A percentile compares a stretch with the other conserved stretches of the same genome.
Evolutionary conservation across 306 rosid species (phyloP).

Genomic region (Acacia melanoxylon): DNA sequence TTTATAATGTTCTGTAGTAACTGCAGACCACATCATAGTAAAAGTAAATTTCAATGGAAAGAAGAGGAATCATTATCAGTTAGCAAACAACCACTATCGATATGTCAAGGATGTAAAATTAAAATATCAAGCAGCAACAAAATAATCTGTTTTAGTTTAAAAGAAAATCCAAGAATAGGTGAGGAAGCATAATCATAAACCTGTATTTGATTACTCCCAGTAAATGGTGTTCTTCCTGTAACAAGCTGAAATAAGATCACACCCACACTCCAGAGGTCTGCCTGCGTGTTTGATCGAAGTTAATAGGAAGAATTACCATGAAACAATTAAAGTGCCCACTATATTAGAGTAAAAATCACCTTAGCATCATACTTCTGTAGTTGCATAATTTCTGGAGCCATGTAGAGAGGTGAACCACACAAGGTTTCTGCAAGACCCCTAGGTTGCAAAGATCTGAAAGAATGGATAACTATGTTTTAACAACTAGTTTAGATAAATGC

Average conservation of each 20-base stretch:
- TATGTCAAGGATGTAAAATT: constrained; percentile 14
- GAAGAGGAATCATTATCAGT: constrained; percentile 28
- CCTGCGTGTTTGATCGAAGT: constrained; percentile 70
- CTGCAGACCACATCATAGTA: constrained; percentile 53
- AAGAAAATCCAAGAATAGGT: background rate
- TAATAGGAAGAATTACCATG: constrained; percentile 40
- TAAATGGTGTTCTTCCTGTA: constrained; percentile 91
- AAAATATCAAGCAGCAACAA: constrained; percentile 12
- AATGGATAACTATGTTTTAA: constrained; percentile 24
- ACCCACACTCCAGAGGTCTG: constrained; percentile 99
- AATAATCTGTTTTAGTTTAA: constrained; percentile 11
- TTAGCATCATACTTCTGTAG: constrained; percentile 97
- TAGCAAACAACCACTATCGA: constrained; percentile 11
- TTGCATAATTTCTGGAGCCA: constrained; percentile 99
- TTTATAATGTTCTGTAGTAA: constrained; percentile 92
- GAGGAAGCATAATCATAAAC: constrained; percentile 34
- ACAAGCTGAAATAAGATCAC: constrained; percentile 92
- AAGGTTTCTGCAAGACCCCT: constrained; percentile 96
- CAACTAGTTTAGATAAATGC: constrained; percentile 22
- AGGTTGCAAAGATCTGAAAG: constrained; percentile 87
- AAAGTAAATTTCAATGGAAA: constrained; percentile 24
- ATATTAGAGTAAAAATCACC: constrained; percentile 54
- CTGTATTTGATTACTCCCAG: constrained; percentile 93
- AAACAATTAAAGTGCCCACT: constrained; percentile 3
- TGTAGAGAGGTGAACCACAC: constrained; percentile 99